These are phyloP conservation scores for Hymenoscyphus infarciens DNA, from an alignment of 2,329 filamentous ascomycete genomes.

Conservation along the genomic window DNA sequence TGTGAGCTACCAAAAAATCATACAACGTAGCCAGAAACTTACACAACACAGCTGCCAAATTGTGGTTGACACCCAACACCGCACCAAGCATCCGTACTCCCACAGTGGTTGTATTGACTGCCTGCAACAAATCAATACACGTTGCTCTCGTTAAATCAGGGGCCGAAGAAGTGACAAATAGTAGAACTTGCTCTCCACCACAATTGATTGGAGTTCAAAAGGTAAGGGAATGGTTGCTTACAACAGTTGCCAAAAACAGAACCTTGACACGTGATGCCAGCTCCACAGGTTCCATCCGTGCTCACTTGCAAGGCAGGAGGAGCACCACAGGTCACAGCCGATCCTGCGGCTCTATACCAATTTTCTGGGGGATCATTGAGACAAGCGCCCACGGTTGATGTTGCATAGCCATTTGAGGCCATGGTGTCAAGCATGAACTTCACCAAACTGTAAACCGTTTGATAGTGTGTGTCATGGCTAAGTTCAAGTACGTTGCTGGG, in stretches of 20 bases:
- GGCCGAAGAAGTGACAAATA: no score
- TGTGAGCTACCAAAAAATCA: neutral
- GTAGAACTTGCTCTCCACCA: neutral
- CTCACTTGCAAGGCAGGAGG: conserved; percentile 9
- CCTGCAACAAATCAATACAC: no score
- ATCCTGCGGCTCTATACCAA: conserved; percentile 38
- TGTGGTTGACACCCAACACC: neutral
- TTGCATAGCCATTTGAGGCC: conserved; percentile 32
- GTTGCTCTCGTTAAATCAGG: no score
- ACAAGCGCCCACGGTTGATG: conserved; percentile 43
- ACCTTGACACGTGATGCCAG: conserved; percentile 18
- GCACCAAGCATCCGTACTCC: neutral
- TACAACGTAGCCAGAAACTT: neutral
- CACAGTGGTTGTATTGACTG: neutral
- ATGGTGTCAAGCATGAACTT: conserved; percentile 33
- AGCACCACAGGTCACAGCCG: neutral
- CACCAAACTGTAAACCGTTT: conserved; percentile 33
- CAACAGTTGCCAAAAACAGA: conserved; percentile 10
- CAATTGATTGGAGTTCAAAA: neutral
- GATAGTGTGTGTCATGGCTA: conserved; percentile 38
- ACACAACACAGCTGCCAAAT: conserved; percentile 5
- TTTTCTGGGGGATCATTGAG: conserved; percentile 39
- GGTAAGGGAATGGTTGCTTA: neutral
- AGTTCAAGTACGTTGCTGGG: conserved; percentile 26
- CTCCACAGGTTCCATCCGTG: conserved; percentile 18